These are phyloP conservation scores for Magnusiomyces tetraspermus DNA, from an alignment of 1,139 yeast genomes.

Conservation along the genomic window DNA sequence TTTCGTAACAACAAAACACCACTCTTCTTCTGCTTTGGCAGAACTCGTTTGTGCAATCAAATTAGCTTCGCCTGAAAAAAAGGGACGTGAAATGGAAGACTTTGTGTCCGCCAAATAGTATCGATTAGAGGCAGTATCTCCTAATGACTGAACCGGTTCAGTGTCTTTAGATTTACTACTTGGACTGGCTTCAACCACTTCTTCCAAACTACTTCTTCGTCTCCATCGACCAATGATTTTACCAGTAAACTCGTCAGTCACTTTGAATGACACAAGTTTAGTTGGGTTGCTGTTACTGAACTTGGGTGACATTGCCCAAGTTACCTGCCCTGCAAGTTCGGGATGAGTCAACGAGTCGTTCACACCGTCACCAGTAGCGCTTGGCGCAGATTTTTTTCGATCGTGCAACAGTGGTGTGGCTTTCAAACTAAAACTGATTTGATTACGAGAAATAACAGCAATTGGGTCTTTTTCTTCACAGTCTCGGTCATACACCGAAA, in stretches of 20 bases:
- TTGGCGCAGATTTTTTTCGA: too few relatives aligned
- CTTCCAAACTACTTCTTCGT: neutral
- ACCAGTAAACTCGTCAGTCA: neutral
- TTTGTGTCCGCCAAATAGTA: neutral
- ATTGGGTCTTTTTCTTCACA: too few relatives aligned
- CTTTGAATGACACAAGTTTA: neutral
- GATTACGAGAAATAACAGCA: too few relatives aligned
- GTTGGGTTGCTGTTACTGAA: neutral
- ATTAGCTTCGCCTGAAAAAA: slow-evolving; percentile 3
- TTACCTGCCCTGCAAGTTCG: neutral
- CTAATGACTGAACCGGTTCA: neutral
- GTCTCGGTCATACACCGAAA: too few relatives aligned
- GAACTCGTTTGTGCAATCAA: neutral
- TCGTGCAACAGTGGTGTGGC: too few relatives aligned
- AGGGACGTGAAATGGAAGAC: neutral
- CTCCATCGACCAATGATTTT: slow-evolving; percentile 2
- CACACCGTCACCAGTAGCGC: too few relatives aligned
- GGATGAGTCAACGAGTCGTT: neutral
- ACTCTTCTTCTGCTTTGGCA: neutral
- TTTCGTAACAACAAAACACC: slow-evolving; percentile 1
- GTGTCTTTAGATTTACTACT: neutral
- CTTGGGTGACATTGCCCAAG: neutral
- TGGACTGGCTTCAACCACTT: neutral
- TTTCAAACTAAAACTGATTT: too few relatives aligned
- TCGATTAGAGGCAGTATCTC: neutral